A percentile compares a stretch with the other conserved stretches of the same genome.
Evolutionary conservation across 2,329 filamentous ascomycete species (phyloP).

Genomic region (Microdochium paspali): DNA sequence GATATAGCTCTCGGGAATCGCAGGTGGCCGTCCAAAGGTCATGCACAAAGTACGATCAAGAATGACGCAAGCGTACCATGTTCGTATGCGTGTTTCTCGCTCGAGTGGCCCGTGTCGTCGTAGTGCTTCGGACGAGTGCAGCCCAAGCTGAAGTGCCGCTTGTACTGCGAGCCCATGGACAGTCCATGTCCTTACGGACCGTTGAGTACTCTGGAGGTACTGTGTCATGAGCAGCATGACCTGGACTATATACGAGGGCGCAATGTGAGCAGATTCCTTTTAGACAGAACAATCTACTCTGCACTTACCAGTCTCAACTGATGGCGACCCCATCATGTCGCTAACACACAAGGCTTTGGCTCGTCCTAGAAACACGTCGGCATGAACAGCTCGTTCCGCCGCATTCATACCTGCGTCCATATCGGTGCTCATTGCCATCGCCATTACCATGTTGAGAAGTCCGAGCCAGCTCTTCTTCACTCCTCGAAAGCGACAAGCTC

Average conservation of each 20-base stretch:
- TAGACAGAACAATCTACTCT: no score
- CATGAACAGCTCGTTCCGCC: no score
- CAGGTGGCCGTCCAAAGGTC: not conserved
- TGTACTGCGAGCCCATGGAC: not conserved
- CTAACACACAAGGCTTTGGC: no score
- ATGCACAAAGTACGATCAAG: not conserved
- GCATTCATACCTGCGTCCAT: no score
- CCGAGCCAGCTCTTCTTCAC: constrained; percentile 10
- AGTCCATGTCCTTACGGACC: not conserved
- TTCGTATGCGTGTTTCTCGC: not conserved
- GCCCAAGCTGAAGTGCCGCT: not conserved
- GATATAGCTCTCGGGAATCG: not conserved
- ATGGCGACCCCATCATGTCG: no score
- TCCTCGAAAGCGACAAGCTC: constrained; percentile 2
- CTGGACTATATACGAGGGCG: no score
- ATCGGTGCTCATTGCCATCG: no score
- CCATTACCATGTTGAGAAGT: no score
- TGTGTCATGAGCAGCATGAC: not conserved
- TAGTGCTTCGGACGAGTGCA: not conserved
- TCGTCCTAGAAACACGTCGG: no score
- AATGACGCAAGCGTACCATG: not conserved
- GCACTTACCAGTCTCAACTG: no score
- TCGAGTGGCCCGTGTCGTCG: not conserved
- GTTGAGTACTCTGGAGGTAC: not conserved
- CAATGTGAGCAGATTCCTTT: no score